phyloP scores from a whole-genome alignment of 2,329 filamentous ascomycete genomes.

The Atkinsonella hypoxylon region DNA sequence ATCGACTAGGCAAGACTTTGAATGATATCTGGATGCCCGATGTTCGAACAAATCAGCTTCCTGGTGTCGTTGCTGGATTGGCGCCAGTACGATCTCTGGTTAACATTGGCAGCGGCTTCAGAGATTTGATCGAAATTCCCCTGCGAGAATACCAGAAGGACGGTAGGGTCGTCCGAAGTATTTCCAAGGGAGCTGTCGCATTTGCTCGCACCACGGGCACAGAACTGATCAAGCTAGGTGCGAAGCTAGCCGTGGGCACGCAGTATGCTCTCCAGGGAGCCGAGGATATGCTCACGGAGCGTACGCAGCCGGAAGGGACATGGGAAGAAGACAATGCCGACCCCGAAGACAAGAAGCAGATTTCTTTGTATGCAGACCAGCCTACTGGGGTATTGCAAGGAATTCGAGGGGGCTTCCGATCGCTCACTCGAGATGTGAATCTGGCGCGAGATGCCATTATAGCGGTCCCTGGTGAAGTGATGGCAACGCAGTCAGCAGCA shows the following conservation, averaged over 20 bases:
- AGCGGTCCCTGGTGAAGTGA: conserved; percentile 81
- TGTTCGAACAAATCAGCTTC: conserved; percentile 78
- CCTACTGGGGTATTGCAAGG: conserved; percentile 82
- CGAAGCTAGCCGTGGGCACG: conserved; percentile 87
- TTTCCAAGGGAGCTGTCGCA: conserved; percentile 78
- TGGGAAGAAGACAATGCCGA: conserved; percentile 52
- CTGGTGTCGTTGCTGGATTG: conserved; percentile 75
- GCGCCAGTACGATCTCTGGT: conserved; percentile 84
- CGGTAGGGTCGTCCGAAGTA: conserved; percentile 78
- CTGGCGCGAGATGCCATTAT: conserved; percentile 85
- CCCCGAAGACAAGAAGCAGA: conserved; percentile 61
- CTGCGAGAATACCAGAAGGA: conserved; percentile 91
- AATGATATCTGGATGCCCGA: conserved; percentile 97
- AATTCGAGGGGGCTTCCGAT: conserved; percentile 67
- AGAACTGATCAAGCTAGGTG: conserved; percentile 86
- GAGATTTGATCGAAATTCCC: conserved; percentile 77
- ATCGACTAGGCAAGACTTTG: conserved; percentile 75
- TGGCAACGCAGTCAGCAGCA: conserved; percentile 72
- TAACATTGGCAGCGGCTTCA: conserved; percentile 79
- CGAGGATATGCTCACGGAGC: conserved; percentile 59
- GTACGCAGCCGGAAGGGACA: conserved; percentile 23
- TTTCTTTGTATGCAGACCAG: conserved; percentile 89
- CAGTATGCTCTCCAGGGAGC: conserved; percentile 86
- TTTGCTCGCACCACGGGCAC: conserved; percentile 92
- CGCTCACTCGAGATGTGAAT: conserved; percentile 77